These are phyloP conservation scores for Blakeslea trispora DNA, from an alignment of 371 early-diverging fungal genomes.

Conservation along the genomic window DNA sequence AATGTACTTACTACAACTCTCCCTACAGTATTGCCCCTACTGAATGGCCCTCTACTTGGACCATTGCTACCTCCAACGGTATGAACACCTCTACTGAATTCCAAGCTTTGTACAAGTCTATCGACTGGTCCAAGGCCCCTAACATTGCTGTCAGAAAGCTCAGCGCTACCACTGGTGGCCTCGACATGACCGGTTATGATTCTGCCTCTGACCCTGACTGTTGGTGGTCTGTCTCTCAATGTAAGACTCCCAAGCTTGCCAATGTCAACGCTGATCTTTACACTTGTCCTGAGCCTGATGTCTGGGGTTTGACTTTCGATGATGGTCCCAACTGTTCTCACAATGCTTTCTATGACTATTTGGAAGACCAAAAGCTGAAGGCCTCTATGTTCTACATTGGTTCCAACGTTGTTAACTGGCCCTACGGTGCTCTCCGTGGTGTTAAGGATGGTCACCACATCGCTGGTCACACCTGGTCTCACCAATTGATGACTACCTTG, in stretches of 20 bases:
- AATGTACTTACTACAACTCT: slow-evolving; percentile 36
- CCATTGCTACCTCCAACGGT: slow-evolving; percentile 40
- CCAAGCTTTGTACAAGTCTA: slow-evolving; percentile 35
- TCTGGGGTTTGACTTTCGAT: slow-evolving; percentile 49
- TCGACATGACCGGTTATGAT: slow-evolving; percentile 40
- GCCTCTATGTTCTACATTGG: slow-evolving; percentile 56
- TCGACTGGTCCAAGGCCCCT: slow-evolving; percentile 45
- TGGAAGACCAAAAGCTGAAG: slow-evolving; percentile 35
- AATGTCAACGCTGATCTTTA: slow-evolving; percentile 42
- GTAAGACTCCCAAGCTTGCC: slow-evolving; percentile 31
- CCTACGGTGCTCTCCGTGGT: slow-evolving; percentile 51
- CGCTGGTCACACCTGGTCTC: slow-evolving; percentile 59
- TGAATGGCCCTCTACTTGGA: slow-evolving; percentile 44
- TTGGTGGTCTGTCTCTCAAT: slow-evolving; percentile 45
- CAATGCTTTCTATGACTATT: slow-evolving; percentile 46
- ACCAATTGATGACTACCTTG: slow-evolving; percentile 55
- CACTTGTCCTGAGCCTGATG: slow-evolving; percentile 41
- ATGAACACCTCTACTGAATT: slow-evolving; percentile 43
- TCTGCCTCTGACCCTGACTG: slow-evolving; percentile 38
- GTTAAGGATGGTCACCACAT: slow-evolving; percentile 53
- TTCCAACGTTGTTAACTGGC: slow-evolving; percentile 48
- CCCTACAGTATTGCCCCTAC: slow-evolving; percentile 16
- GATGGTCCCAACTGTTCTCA: slow-evolving; percentile 52
- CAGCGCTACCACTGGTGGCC: slow-evolving; percentile 20
- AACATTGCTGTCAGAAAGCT: slow-evolving; percentile 29